Percentiles rank a stretch among this genome's conserved stretches.
Evolutionary conservation across 345 rosid species (phyloP).

Genomic region (Camelina sativa): DNA sequence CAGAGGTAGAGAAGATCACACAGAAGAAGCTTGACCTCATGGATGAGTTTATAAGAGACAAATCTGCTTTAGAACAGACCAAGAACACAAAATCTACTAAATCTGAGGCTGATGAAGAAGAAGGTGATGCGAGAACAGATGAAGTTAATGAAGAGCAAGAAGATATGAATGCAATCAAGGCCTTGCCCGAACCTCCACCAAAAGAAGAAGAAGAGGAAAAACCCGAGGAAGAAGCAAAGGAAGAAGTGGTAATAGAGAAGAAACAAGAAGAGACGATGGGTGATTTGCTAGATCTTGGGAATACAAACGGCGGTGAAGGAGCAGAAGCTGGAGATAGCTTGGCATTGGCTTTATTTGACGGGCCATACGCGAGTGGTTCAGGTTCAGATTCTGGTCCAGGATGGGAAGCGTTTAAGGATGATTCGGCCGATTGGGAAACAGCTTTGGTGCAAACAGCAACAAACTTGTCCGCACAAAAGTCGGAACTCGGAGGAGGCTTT

Average conservation of each 20-base stretch:
- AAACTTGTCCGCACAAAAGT: conserved; percentile 47
- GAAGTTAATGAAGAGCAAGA: conserved; percentile 44
- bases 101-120: conserved; percentile 37
- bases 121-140: conserved; percentile 33
- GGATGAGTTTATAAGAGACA: conserved; percentile 83
- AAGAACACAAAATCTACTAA: conserved; percentile 25
- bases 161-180: conserved; percentile 61
- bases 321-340: conserved; percentile 54
- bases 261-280: conserved; percentile 40
- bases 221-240: conserved; percentile 30
- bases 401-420: conserved; percentile 76
- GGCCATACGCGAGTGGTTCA: conserved; percentile 32
- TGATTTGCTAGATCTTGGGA: conserved; percentile 66
- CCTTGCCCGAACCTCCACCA: conserved; percentile 63
- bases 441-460: conserved; percentile 73
- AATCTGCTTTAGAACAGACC: conserved; percentile 51
- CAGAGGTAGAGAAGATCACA: conserved; percentile 75
- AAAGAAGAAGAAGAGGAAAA: conserved; percentile 31
- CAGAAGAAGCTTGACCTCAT: conserved; percentile 79
- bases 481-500: conserved; percentile 47
- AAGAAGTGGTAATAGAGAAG: conserved; percentile 38
- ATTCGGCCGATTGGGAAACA: conserved; percentile 73
- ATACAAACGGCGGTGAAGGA: conserved; percentile 40
- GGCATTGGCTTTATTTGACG: conserved; percentile 74
- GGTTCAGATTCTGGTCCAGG: conserved; percentile 38